phyloP scores from a whole-genome alignment of 164 flowering plant genomes.

The Vitis amurensis region DNA sequence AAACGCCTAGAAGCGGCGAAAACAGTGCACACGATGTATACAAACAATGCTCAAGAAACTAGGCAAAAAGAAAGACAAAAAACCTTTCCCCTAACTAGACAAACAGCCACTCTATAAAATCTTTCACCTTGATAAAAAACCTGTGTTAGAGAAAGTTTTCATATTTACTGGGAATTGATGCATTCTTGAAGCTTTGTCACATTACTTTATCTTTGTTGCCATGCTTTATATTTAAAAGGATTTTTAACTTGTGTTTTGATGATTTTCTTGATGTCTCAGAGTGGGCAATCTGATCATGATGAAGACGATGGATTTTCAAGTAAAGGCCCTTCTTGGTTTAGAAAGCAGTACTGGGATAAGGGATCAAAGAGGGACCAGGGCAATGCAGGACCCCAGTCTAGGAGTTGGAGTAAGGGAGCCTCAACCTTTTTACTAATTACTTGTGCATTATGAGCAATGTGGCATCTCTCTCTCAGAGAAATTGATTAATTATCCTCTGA shows the following conservation, averaged over 20 bases:
- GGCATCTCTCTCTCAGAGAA: not conserved
- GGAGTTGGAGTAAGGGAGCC: conserved; percentile 47
- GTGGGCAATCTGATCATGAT: conserved; percentile 46
- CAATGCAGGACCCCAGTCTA: conserved; percentile 30
- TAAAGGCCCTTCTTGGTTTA: conserved; percentile 60
- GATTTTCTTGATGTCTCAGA: conserved; percentile 29
- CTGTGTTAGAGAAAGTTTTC: too few species aligned
- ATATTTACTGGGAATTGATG: not conserved
- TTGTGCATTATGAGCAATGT: not conserved
- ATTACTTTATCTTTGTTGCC: not conserved
- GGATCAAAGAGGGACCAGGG: conserved; percentile 29
- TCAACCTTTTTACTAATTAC: not conserved
- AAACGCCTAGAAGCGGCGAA: too few species aligned
- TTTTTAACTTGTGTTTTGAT: not conserved
- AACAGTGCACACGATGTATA: too few species aligned
- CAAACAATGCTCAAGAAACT: too few species aligned
- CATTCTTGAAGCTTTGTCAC: not conserved
- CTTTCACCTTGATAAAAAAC: too few species aligned
- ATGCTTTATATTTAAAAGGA: not conserved
- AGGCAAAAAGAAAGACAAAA: too few species aligned
- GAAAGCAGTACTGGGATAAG: conserved; percentile 29
- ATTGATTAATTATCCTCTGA: not conserved
- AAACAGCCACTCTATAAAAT: too few species aligned
- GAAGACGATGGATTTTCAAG: conserved; percentile 42
- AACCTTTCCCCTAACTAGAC: too few species aligned